phyloP scores from a whole-genome alignment of 2,329 filamentous ascomycete species.

The Arachnomyces sp. region DNA sequence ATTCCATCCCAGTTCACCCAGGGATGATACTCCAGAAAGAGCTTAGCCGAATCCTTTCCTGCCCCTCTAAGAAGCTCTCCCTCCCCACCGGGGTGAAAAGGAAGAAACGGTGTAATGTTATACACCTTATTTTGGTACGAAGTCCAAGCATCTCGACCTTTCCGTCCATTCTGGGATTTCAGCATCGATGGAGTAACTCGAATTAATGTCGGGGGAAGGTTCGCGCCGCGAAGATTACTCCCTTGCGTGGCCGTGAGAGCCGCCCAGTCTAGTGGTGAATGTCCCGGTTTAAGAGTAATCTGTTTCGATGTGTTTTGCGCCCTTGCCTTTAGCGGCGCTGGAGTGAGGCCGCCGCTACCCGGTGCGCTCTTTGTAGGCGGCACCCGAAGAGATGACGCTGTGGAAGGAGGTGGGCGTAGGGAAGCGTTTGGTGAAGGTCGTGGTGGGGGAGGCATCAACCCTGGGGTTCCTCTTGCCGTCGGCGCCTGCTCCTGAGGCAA shows the following conservation, averaged over 20 bases:
- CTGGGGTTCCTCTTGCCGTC: neutral
- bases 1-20: slow-evolving; percentile 66
- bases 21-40: slow-evolving; percentile 59
- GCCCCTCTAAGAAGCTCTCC: slow-evolving; percentile 56
- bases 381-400: slow-evolving; percentile 36
- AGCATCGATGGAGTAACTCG: slow-evolving; percentile 79
- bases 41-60: slow-evolving; percentile 56
- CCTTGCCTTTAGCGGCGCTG: slow-evolving; percentile 35
- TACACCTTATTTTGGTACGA: slow-evolving; percentile 85
- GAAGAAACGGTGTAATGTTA: slow-evolving; percentile 82
- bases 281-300: slow-evolving; percentile 77
- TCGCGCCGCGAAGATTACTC: slow-evolving; percentile 58
- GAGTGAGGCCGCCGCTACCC: slow-evolving; percentile 35
- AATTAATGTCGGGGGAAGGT: slow-evolving; percentile 47
- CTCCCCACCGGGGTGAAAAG: slow-evolving; percentile 78
- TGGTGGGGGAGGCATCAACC: slow-evolving; percentile 19
- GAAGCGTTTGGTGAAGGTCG: slow-evolving; percentile 21
- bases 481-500: neutral
- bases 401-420: slow-evolving; percentile 37
- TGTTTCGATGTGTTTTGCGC: slow-evolving; percentile 45
- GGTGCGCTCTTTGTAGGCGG: slow-evolving; percentile 33
- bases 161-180: slow-evolving; percentile 69
- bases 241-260: slow-evolving; percentile 57
- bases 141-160: slow-evolving; percentile 83
- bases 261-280: slow-evolving; percentile 95